A percentile compares a stretch with the other conserved stretches of the same genome.
Evolutionary conservation across 306 rosid genomes (phyloP).

Genomic region (Trifolium fragiferum): DNA sequence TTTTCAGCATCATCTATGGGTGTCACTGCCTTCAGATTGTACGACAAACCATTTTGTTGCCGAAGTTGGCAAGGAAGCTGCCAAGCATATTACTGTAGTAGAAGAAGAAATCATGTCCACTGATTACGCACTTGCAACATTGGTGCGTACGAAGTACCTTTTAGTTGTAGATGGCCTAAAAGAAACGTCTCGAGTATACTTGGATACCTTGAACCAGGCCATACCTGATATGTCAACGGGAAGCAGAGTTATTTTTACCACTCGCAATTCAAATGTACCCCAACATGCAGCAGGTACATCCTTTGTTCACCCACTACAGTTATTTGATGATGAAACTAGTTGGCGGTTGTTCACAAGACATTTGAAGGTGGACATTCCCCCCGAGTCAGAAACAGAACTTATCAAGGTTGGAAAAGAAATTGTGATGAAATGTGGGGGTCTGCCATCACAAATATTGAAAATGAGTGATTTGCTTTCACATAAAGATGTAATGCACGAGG

Average conservation of each 20-base stretch:
- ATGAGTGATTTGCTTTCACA: constrained; percentile 10
- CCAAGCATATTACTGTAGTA: not conserved
- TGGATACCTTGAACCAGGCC: constrained; percentile 23
- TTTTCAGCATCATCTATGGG: constrained; percentile 37
- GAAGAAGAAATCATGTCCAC: not conserved
- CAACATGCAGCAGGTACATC: not conserved
- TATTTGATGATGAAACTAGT: constrained; percentile 40
- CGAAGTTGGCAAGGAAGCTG: constrained; percentile 4
- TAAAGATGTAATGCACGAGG: not conserved
- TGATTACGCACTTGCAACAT: not conserved
- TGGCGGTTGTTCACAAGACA: constrained; percentile 19
- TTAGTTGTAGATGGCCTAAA: constrained; percentile 41
- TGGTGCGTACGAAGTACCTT: constrained; percentile 15
- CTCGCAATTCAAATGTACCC: constrained; percentile 3
- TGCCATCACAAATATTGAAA: constrained; percentile 36
- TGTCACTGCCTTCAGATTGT: constrained; percentile 2
- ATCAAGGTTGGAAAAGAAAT: constrained; percentile 7
- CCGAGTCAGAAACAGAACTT: not conserved
- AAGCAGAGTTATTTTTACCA: constrained; percentile 41
- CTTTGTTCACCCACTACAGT: constrained; percentile 11
- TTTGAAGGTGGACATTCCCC: not conserved
- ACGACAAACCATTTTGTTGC: not conserved
- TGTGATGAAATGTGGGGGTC: constrained; percentile 41
- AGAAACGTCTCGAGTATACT: constrained; percentile 1
- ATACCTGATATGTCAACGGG: constrained; percentile 4